Conservation (phyloP, 2,329 filamentous ascomycete species). For the Pseudomassariella vexata region DNA sequence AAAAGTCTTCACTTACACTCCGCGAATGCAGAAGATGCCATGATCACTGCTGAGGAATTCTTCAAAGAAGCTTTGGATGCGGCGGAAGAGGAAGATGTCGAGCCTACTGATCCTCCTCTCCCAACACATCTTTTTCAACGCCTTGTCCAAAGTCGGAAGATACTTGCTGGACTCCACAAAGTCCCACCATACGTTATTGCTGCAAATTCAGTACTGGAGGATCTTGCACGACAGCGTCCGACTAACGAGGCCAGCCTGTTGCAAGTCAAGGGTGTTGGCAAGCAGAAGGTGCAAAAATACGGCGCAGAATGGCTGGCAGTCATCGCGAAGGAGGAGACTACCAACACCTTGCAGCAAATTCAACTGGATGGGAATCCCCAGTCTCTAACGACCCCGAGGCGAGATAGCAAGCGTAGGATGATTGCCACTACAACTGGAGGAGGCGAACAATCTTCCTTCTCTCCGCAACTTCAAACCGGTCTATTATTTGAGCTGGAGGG, state of each 20-base stretch:
- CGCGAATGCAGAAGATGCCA: neutral
- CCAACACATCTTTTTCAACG: neutral
- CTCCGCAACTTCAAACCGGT: too few species aligned
- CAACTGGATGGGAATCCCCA: too few species aligned
- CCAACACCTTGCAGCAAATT: neutral
- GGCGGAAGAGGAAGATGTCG: neutral
- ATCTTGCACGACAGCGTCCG: neutral
- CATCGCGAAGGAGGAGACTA: too few species aligned
- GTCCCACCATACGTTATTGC: constrained; percentile 1
- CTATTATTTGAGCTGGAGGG: too few species aligned
- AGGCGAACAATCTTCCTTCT: too few species aligned
- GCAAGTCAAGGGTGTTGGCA: constrained; percentile 4
- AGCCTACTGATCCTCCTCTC: neutral
- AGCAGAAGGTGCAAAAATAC: constrained; percentile 3
- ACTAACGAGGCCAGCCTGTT: constrained; percentile 1
- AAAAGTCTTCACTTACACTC: neutral
- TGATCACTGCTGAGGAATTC: neutral
- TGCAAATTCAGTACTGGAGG: constrained; percentile 3
- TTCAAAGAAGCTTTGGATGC: neutral
- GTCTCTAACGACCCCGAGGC: too few species aligned
- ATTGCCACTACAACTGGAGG: too few species aligned
- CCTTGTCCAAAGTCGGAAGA: constrained; percentile 1
- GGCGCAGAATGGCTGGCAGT: constrained; percentile 2
- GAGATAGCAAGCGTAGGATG: too few species aligned
- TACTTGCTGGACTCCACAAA: neutral